phyloP scores from a whole-genome alignment of 106 monocot genomes.

The Triglochin maritima region DNA sequence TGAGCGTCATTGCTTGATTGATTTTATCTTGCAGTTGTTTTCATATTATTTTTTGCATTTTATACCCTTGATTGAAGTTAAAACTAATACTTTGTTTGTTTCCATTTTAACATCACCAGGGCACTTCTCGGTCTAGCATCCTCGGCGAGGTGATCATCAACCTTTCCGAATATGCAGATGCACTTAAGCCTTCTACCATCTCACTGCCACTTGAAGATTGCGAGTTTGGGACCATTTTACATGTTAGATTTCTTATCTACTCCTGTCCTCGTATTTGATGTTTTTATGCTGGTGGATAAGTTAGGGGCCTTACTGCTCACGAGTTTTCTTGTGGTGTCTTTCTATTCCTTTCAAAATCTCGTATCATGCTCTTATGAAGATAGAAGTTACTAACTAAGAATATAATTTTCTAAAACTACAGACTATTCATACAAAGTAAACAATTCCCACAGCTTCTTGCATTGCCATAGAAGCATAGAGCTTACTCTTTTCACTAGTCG shows the following conservation, averaged over 20 bases:
- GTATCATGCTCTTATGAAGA: too few relatives aligned
- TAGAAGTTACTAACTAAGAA: too few relatives aligned
- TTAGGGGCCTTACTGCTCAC: too few relatives aligned
- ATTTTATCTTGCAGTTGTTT: not conserved
- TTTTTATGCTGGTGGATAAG: not conserved
- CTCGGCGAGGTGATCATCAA: conserved; percentile 84
- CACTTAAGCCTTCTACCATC: conserved; percentile 65
- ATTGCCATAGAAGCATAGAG: too few relatives aligned
- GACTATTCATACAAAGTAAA: too few relatives aligned
- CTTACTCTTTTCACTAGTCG: too few relatives aligned
- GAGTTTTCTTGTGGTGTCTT: too few relatives aligned
- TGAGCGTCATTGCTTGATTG: not conserved
- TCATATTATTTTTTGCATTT: not conserved
- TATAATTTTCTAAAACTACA: too few relatives aligned
- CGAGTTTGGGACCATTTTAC: conserved; percentile 73
- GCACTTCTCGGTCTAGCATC: conserved; percentile 63
- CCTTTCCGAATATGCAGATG: conserved; percentile 83
- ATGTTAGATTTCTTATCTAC: conserved; percentile 35
- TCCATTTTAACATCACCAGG: conserved; percentile 32
- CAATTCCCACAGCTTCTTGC: too few relatives aligned
- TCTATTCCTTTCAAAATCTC: too few relatives aligned
- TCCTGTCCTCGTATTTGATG: not conserved
- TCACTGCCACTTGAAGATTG: conserved; percentile 66
- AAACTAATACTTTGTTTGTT: conserved; percentile 1
- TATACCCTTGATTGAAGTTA: not conserved